These are phyloP conservation scores for Fraxinus anomala DNA, from an alignment of 257 asterid species.

Conservation along the genomic window DNA sequence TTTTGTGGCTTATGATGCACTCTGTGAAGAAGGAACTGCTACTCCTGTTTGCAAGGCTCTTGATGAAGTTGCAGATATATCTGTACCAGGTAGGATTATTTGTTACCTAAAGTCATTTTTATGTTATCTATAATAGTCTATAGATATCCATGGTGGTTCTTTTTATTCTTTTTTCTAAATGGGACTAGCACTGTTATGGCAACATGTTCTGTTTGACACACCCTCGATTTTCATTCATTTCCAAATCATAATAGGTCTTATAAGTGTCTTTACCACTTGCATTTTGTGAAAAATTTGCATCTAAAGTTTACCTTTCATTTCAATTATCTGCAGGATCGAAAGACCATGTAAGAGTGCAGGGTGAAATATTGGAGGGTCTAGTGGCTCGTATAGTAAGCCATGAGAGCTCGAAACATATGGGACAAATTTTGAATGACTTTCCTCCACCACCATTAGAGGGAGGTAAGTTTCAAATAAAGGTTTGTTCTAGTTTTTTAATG, in stretches of 20 bases:
- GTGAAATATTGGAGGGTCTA: conserved; percentile 97
- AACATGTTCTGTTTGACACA: conserved; percentile 21
- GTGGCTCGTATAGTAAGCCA: conserved; percentile 90
- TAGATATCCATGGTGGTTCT: conserved; percentile 12
- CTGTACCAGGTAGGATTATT: conserved; percentile 69
- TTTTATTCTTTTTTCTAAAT: conserved; percentile 18
- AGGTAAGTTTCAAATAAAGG: conserved; percentile 43
- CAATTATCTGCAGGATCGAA: conserved; percentile 63
- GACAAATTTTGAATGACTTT: conserved; percentile 70
- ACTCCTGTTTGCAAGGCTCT: conserved; percentile 84
- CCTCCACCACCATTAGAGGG: conserved; percentile 71
- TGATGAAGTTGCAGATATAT: conserved; percentile 88
- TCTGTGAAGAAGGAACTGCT: conserved; percentile 98
- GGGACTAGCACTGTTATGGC: conserved; percentile 5
- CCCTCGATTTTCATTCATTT: conserved; percentile 19
- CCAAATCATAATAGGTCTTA: conserved; percentile 2
- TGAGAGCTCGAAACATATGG: conserved; percentile 75
- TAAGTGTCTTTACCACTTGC: neutral
- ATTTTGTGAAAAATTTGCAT: conserved; percentile 7
- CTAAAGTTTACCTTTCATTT: conserved; percentile 21
- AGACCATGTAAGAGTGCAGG: conserved; percentile 88
- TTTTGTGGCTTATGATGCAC: conserved; percentile 91
- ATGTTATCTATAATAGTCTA: conserved; percentile 17
- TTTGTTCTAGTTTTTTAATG: neutral
- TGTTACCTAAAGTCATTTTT: conserved; percentile 15